Conservation (phyloP, 345 rosid species). For the Euphorbia pulcherrima region DNA sequence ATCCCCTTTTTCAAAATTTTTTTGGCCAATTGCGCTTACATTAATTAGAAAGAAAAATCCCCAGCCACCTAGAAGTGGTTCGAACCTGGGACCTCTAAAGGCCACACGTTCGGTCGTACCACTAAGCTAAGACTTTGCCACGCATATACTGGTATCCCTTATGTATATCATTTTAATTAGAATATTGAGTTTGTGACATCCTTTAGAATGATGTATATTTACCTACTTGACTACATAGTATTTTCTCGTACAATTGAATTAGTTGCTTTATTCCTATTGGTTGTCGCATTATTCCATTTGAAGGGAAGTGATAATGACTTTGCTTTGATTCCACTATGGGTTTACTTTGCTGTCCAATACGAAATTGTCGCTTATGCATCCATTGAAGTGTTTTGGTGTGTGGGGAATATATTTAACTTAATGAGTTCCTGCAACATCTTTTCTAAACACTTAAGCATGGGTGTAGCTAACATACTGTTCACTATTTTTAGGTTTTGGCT, state of each 20-base stretch:
- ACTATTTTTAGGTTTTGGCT: conserved; percentile 70
- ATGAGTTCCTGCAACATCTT: not conserved
- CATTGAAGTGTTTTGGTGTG: not conserved
- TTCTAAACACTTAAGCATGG: not conserved
- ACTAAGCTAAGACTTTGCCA: too few relatives aligned
- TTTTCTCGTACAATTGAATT: not conserved
- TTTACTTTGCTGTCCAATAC: not conserved
- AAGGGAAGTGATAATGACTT: not conserved
- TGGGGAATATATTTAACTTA: not conserved
- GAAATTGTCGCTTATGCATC: not conserved
- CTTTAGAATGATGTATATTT: not conserved
- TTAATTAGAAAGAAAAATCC: too few relatives aligned
- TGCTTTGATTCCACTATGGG: not conserved
- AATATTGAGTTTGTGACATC: not conserved
- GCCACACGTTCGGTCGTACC: too few relatives aligned
- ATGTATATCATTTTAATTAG: not conserved
- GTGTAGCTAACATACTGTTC: conserved; percentile 3
- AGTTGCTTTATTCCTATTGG: not conserved
- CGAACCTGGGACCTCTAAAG: too few relatives aligned
- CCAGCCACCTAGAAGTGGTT: too few relatives aligned
- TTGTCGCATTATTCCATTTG: not conserved
- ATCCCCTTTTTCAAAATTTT: too few relatives aligned
- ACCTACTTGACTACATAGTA: not conserved
- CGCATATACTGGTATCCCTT: too few relatives aligned
- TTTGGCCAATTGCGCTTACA: too few relatives aligned